Evolutionary conservation across 2,329 filamentous ascomycete genomes (phyloP), one percentile per base, ranked within the genome.

Genomic region (Bimuria novae-zelandiae): DNA sequence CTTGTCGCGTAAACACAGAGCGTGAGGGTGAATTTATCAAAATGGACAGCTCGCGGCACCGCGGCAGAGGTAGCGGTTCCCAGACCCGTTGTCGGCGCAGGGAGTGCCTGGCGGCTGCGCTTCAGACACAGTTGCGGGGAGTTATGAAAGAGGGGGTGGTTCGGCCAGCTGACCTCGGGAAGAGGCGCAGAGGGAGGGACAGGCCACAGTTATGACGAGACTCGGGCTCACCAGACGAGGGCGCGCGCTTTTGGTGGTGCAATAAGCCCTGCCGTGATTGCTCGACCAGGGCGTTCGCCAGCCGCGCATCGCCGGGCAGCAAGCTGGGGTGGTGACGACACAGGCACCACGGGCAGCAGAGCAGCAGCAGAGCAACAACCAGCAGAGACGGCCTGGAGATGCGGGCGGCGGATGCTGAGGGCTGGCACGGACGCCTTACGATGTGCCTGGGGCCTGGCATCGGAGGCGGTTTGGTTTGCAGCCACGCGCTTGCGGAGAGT

Each of bases 191-290:
- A 10, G 22, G 36, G 8, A 32, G 29, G 23, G 51, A 33, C 51
- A 35, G 39, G 30, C 27, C 22, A 25, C 30, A 33, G 21, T 21
- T 19, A 49, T 59, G 62, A 67, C 56, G 60, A 61, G 61, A 59
- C 32, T 11, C 37, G 19, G n/a, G n/a, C n/a, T 32, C 27, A 22
- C 17, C 41, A 32, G 43, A 27, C 32, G 41, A 32, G 52, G 65
- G 62, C n/a, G n/a, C n/a, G n/a, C n/a, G n/a, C n/a, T n/a, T n/a
- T n/a, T n/a, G 52, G 66, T 70, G 65, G 63, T 62, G 63, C 65
- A 58, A 61, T 56, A 49, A 59, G 57, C 39, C 51, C 44, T 52
- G 59, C 54, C 56, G 59, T 63, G 60, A 59, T 57, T 63, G 63
- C 59, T 59, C 52, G 37, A 50, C 50, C 44, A 23, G 52, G 54